Base-by-base conservation (phyloP, 2,329 filamentous ascomycete genomes). In the Tolypocladium nubicola region DNA sequence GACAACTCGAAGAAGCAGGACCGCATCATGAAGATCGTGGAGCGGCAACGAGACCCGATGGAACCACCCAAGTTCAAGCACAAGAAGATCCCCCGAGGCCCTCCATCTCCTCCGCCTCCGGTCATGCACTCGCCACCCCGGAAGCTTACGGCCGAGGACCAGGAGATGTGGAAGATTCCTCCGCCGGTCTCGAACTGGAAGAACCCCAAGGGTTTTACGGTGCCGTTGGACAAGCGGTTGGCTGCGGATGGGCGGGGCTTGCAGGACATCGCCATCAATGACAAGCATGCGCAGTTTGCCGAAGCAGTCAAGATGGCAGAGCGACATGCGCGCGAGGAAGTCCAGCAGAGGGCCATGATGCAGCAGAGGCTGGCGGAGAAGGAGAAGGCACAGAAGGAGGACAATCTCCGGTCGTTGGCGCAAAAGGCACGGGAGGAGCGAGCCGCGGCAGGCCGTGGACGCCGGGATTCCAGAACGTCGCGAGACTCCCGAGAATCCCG, bases 31-130 rank as follows among this genome's bases (percentile, higher is more conserved):
- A 97, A 97, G 78, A 97, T 99, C 73, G 90, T 97, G 41, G 90
- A 97, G 71, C 82, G 90, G 57, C 93, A 97, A 71, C 82, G 87
- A 64, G 94, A 99, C 73, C 94, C 94, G 0, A 89, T 97, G 87
- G 93, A 97, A 68, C 94, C 94, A 1, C 93, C 94, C 2, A 97
- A 97, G 68, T 97, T 97, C 77, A 97, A 97, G 74, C 90, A 97
- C 76, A 97, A 97, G 79, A 96, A 97, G 76, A 96, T 99, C 58
- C 93, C 93, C 11, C 84, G 90, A 65, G 92, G 93, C 40, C 92
- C 94, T 11, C 92, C 93, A 0, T 94, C 88, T 54, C 94, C 94
- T 3, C 94, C 94, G 1, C 90, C 94, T 19, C 94, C 94, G 2
- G 85, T 99, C 53, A 90, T 99, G 84, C 92, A 96, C 71, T 96